Percentiles rank a stretch among this genome's conserved stretches.
phyloP scores from a whole-genome alignment of 2,329 filamentous ascomycete genomes.

The Diaporthe humulicola region DNA sequence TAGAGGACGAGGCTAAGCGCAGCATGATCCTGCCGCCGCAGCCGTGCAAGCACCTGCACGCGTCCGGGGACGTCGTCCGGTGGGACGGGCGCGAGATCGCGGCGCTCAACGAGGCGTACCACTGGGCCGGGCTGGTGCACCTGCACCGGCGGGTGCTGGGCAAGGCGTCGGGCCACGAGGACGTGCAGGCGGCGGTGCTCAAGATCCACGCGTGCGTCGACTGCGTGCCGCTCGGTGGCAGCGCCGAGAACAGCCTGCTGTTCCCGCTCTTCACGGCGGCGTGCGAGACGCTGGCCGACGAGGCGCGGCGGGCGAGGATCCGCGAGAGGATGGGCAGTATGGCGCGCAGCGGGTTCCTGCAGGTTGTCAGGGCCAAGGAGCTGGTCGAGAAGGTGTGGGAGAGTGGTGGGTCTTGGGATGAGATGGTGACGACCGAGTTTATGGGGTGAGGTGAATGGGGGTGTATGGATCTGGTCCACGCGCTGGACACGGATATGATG shows the following conservation, averaged over 20 bases:
- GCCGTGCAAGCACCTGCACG: conserved; percentile 62
- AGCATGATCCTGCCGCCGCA: conserved; percentile 61
- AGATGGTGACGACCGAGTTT: conserved; percentile 75
- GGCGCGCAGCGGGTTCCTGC: conserved; percentile 81
- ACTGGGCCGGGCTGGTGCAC: conserved; percentile 82
- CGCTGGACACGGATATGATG: neutral
- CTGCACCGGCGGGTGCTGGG: conserved; percentile 80
- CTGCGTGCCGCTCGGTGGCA: conserved; percentile 74
- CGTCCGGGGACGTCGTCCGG: conserved; percentile 62
- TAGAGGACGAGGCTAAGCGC: conserved; percentile 73
- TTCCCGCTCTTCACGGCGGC: conserved; percentile 89
- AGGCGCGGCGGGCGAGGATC: conserved; percentile 69
- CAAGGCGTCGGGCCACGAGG: conserved; percentile 65
- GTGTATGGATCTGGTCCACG: neutral
- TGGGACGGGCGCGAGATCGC: conserved; percentile 75
- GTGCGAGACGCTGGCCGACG: conserved; percentile 73
- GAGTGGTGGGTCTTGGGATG: conserved; percentile 77
- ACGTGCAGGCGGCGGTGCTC: conserved; percentile 73
- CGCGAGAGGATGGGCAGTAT: conserved; percentile 75
- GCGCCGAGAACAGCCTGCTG: conserved; percentile 80
- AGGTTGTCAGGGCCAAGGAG: conserved; percentile 72
- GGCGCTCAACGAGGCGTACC: conserved; percentile 83
- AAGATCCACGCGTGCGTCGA: conserved; percentile 74
- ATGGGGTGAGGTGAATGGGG: conserved; percentile 64
- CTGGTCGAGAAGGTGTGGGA: conserved; percentile 80